Conservation (phyloP, 768 basidiomycete genomes). For the Boletus coccyginus region DNA sequence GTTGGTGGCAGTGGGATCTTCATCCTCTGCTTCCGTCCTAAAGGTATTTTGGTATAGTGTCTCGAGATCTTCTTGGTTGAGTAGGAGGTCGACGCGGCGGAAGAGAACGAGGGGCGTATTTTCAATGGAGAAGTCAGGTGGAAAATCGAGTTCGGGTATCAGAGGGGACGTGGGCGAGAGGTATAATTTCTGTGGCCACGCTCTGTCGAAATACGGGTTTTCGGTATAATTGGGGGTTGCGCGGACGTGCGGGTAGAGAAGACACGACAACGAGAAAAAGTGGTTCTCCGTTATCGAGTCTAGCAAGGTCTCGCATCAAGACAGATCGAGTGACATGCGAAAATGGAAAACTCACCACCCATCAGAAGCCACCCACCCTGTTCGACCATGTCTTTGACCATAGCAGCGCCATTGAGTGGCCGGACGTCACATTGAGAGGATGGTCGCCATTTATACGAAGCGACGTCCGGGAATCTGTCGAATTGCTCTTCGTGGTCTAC, state of each 20-base stretch:
- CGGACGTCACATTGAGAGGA: constrained; percentile 42
- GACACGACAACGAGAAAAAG: constrained; percentile 70
- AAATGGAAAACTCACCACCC: constrained; percentile 45
- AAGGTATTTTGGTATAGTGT: constrained; percentile 38
- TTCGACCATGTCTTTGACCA: constrained; percentile 59
- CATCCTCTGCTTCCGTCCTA: constrained; percentile 12
- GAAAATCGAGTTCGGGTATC: constrained; percentile 38
- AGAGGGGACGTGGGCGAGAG: constrained; percentile 51
- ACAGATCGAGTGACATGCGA: background rate
- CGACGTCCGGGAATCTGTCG: constrained; percentile 51
- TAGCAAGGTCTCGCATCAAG: constrained; percentile 20
- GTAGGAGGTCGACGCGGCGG: constrained; percentile 60
- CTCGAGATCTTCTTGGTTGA: constrained; percentile 46
- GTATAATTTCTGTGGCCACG: constrained; percentile 63
- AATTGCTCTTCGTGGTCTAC: constrained; percentile 46
- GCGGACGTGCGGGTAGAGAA: constrained; percentile 62
- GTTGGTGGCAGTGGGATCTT: constrained; percentile 16
- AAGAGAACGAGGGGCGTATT: constrained; percentile 63
- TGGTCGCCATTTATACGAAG: constrained; percentile 55
- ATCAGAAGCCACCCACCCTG: constrained; percentile 69
- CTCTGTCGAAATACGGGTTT: constrained; percentile 56
- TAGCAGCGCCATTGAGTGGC: constrained; percentile 38
- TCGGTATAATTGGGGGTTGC: constrained; percentile 61
- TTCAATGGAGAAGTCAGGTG: constrained; percentile 51
- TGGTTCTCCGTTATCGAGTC: constrained; percentile 73